Evolutionary conservation across 2,329 filamentous ascomycete species (phyloP).

Genomic region (Dactylellina parvicollis): DNA sequence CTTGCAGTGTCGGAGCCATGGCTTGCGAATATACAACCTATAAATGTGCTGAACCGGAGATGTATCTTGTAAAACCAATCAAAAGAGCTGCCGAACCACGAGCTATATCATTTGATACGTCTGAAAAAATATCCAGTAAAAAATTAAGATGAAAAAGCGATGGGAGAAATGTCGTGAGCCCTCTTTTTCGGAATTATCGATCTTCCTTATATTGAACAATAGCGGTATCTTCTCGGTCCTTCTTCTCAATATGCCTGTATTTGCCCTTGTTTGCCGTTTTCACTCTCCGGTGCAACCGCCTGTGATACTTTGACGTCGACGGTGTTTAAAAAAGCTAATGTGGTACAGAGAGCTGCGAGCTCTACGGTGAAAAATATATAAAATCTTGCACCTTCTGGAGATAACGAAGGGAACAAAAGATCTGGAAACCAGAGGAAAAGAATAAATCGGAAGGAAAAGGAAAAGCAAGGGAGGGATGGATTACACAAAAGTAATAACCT

Average conservation of each 20-base stretch:
- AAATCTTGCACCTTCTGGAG: slow-evolving; percentile 42
- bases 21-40: slow-evolving; percentile 3
- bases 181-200: not conserved
- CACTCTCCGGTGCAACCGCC: slow-evolving; percentile 34
- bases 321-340: slow-evolving; percentile 46
- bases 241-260: slow-evolving; percentile 2
- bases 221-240: slow-evolving; percentile 25
- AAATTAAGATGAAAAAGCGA: not conserved
- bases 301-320: slow-evolving; percentile 52
- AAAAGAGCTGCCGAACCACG: slow-evolving; percentile 26
- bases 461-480: slow-evolving; percentile 25
- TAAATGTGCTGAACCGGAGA: slow-evolving; percentile 11
- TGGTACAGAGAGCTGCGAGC: slow-evolving; percentile 24
- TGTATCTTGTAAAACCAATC: slow-evolving; percentile 26
- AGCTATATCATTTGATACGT: slow-evolving; percentile 47
- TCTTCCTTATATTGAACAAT: slow-evolving; percentile 12
- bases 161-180: slow-evolving; percentile 22
- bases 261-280: slow-evolving; percentile 5
- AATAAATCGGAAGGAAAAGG: slow-evolving; percentile 8
- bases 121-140: not conserved
- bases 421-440: slow-evolving; percentile 32
- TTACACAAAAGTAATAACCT: slow-evolving; percentile 48
- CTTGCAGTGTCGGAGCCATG: slow-evolving; percentile 31
- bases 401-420: slow-evolving; percentile 36
- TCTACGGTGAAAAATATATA: slow-evolving; percentile 15